A percentile compares a stretch with the other conserved stretches of the same genome.
Evolutionary conservation across 2,329 filamentous ascomycete species (phyloP).

Genomic region (Rosellinia necatrix): DNA sequence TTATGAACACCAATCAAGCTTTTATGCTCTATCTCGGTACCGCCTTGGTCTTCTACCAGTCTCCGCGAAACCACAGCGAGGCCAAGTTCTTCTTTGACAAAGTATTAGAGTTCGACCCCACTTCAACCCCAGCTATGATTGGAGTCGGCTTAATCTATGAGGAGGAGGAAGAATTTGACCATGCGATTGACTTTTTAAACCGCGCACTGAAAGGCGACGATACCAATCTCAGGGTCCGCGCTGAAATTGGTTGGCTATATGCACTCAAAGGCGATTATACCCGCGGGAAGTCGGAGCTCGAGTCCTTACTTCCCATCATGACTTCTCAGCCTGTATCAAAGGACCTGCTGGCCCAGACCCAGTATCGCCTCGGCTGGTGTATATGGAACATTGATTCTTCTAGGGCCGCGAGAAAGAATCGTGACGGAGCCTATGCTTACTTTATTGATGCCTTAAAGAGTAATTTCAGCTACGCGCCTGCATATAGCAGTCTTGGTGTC

Average conservation of each 20-base stretch:
- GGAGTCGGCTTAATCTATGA: conserved; percentile 91
- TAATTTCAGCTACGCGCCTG: conserved; percentile 84
- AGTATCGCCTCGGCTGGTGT: conserved; percentile 86
- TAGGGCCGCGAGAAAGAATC: conserved; percentile 74
- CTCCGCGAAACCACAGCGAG: conserved; percentile 86
- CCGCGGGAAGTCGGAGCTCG: conserved; percentile 69
- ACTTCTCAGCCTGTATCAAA: conserved; percentile 60
- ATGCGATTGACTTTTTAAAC: conserved; percentile 79
- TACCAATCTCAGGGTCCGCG: conserved; percentile 76
- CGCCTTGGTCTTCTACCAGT: conserved; percentile 87
- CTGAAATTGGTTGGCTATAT: conserved; percentile 91
- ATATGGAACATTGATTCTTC: conserved; percentile 83
- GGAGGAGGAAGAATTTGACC: conserved; percentile 85
- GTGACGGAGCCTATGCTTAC: conserved; percentile 79
- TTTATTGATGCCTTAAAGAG: conserved; percentile 85
- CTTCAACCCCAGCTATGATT: conserved; percentile 80
- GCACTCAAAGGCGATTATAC: conserved; percentile 79
- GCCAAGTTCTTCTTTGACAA: conserved; percentile 84
- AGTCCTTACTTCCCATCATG: conserved; percentile 67
- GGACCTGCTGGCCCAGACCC: conserved; percentile 81
- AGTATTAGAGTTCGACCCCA: conserved; percentile 75
- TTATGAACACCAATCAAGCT: conserved; percentile 73
- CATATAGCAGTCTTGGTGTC: conserved; percentile 87
- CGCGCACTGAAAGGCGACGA: conserved; percentile 75
- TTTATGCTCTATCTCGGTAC: conserved; percentile 80